phyloP scores from a whole-genome alignment of 2,329 filamentous ascomycete species.

The Nectriaceae sp. region DNA sequence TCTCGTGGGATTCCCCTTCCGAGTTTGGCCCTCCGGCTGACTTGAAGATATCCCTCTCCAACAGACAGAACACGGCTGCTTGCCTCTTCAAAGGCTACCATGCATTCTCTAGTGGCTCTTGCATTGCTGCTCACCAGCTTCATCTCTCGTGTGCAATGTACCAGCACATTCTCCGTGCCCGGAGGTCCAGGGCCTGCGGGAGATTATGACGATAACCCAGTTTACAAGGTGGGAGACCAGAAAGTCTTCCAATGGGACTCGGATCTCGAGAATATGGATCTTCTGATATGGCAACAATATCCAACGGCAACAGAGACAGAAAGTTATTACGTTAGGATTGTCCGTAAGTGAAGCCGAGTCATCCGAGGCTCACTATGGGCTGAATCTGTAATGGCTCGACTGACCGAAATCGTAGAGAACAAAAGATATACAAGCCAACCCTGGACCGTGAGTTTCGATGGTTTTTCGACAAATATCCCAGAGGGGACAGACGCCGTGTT shows the following conservation, averaged over 20 bases:
- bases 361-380: neutral
- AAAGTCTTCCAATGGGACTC: constrained; percentile 27
- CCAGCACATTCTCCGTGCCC: constrained; percentile 15
- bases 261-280: constrained; percentile 16
- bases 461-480: constrained; percentile 9
- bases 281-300: constrained; percentile 26
- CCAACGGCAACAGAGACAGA: constrained; percentile 11
- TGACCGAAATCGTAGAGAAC: constrained; percentile 17
- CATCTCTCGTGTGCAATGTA: constrained; percentile 4
- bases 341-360: neutral
- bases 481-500: constrained; percentile 18
- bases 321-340: constrained; percentile 12
- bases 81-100: neutral
- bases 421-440: constrained; percentile 20
- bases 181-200: constrained; percentile 15
- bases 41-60: neutral
- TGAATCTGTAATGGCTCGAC: neutral
- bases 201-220: constrained; percentile 26
- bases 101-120: neutral
- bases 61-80: neutral
- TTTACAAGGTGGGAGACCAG: constrained; percentile 20
- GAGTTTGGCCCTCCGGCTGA: neutral
- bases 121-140: constrained; percentile 9
- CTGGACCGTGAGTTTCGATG: constrained; percentile 20
- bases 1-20: neutral